phyloP scores from a whole-genome alignment of 441 rosid species.

The Pelargonium fulgidum region DNA sequence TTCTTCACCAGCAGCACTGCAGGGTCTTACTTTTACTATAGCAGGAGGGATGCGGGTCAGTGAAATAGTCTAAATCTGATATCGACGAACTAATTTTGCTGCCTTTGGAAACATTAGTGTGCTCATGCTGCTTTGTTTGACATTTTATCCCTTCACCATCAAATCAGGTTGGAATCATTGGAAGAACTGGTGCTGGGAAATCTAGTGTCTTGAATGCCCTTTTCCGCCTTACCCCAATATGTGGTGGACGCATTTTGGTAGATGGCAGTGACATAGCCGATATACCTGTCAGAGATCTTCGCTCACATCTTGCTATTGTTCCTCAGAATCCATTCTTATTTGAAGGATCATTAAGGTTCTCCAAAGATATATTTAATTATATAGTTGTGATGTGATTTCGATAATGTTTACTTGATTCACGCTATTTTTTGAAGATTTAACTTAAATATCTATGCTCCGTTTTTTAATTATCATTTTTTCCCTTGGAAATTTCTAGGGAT shows the following conservation, averaged over 20 bases:
- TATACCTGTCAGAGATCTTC: conserved; percentile 75
- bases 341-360: conserved; percentile 79
- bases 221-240: conserved; percentile 68
- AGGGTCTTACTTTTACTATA: conserved; percentile 49
- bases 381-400: neutral
- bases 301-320: conserved; percentile 70
- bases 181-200: conserved; percentile 98
- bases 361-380: neutral
- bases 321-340: conserved; percentile 92
- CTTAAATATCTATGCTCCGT: neutral
- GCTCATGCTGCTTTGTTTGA: conserved; percentile 4
- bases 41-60: conserved; percentile 66
- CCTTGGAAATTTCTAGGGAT: conserved; percentile 41
- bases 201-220: conserved; percentile 89
- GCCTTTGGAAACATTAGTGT: neutral
- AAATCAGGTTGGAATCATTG: conserved; percentile 78
- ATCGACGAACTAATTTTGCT: conserved; percentile 6
- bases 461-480: neutral
- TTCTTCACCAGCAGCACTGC: conserved; percentile 67
- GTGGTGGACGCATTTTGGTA: conserved; percentile 59
- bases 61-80: conserved; percentile 15
- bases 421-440: neutral
- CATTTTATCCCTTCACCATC: neutral
- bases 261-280: conserved; percentile 63
- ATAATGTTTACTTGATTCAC: neutral